phyloP scores from a whole-genome alignment of 805 yeast species.

The Sugiyamaella americana region DNA sequence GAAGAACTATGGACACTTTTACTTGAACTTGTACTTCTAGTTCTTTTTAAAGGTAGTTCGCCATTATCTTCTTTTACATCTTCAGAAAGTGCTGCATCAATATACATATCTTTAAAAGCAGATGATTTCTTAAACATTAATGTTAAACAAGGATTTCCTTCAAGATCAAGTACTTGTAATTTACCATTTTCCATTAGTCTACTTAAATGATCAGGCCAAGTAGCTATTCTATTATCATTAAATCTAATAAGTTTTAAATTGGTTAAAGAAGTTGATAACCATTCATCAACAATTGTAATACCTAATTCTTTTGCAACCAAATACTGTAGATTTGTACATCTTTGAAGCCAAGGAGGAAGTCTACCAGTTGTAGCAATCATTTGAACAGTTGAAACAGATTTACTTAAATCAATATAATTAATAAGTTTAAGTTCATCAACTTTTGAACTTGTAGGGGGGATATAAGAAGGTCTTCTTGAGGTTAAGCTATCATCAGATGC shows the following conservation, averaged over 20 bases:
- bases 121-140: slow-evolving; percentile 19
- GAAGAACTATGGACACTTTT: not conserved
- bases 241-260: slow-evolving; percentile 22
- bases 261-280: slow-evolving; percentile 22
- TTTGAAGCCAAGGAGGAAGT: slow-evolving; percentile 23
- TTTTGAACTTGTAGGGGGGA: not conserved
- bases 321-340: slow-evolving; percentile 20
- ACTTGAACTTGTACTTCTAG: not conserved
- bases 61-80: not conserved
- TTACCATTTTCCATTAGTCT: slow-evolving; percentile 14
- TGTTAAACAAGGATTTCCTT: slow-evolving; percentile 28
- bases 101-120: slow-evolving; percentile 18
- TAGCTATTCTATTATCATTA: slow-evolving; percentile 23
- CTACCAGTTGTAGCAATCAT: slow-evolving; percentile 22
- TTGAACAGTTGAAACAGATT: slow-evolving; percentile 14
- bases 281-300: slow-evolving; percentile 24
- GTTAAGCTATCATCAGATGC: not conserved
- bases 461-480: not conserved
- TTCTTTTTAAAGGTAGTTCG: not conserved
- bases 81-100: slow-evolving; percentile 10
- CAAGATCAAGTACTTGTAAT: slow-evolving; percentile 21
- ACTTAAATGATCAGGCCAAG: slow-evolving; percentile 28
- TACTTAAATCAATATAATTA: slow-evolving; percentile 22
- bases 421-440: slow-evolving; percentile 1
- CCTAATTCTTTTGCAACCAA: slow-evolving; percentile 24